These are phyloP conservation scores for Berberis thunbergii DNA, from an alignment of 164 flowering plant genomes.

Conservation along the genomic window DNA sequence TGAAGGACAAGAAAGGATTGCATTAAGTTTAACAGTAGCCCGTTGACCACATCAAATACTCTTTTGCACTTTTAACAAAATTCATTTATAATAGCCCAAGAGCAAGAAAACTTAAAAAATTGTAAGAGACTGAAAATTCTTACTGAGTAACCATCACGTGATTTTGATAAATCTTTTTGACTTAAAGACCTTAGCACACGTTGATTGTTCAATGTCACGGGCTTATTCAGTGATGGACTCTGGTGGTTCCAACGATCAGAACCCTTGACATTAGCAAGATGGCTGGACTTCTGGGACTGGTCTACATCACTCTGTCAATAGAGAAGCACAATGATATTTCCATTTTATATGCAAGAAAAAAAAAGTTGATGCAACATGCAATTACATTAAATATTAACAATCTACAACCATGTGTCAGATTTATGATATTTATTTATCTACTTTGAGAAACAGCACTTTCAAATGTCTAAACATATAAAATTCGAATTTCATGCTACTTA, in stretches of 20 bases:
- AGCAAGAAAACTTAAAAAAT: neutral
- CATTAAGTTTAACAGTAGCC: too few species aligned
- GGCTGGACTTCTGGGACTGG: conserved; percentile 24
- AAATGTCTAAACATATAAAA: too few species aligned
- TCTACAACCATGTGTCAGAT: too few species aligned
- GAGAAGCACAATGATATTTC: too few species aligned
- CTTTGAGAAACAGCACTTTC: too few species aligned
- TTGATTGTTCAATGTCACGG: conserved; percentile 30
- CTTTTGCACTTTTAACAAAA: neutral
- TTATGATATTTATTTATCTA: too few species aligned
- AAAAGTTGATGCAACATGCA: too few species aligned
- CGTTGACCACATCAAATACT: too few species aligned
- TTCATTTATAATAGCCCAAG: neutral
- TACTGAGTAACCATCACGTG: conserved; percentile 70
- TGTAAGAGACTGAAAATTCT: conserved; percentile 15
- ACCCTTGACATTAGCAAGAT: conserved; percentile 15
- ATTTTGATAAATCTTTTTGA: conserved; percentile 53
- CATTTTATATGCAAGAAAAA: too few species aligned
- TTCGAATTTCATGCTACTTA: too few species aligned
- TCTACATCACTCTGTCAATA: conserved; percentile 54
- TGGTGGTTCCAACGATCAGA: conserved; percentile 15
- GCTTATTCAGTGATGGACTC: conserved; percentile 20
- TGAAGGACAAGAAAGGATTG: too few species aligned
- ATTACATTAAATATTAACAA: too few species aligned
- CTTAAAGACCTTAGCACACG: conserved; percentile 52